phyloP scores from a whole-genome alignment of 202 grass and related monocot genomes.

The Tripidium arundinaceum region DNA sequence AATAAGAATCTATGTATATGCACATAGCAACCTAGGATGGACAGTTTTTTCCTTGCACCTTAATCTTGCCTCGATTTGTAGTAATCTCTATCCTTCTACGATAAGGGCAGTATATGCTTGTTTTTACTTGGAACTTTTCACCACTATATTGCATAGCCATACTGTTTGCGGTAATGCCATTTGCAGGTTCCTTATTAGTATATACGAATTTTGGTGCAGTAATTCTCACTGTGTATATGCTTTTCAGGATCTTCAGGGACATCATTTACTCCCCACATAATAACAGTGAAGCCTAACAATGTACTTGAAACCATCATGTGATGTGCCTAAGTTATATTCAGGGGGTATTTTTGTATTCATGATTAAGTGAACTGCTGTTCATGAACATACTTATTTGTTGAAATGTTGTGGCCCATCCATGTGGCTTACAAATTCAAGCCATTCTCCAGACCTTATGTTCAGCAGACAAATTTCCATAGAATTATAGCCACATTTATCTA shows the following conservation, averaged over 20 bases:
- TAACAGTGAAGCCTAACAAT: constrained; percentile 51
- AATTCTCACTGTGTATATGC: not conserved
- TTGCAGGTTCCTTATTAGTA: not conserved
- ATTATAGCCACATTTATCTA: not conserved
- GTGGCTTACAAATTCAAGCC: not conserved
- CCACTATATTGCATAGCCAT: not conserved
- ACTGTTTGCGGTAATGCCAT: not conserved
- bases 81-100: not conserved
- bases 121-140: constrained; percentile 1
- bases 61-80: not conserved
- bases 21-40: not conserved
- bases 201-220: not conserved
- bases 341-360: not conserved
- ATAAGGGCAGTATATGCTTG: not conserved
- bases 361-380: not conserved
- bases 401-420: not conserved
- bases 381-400: not conserved
- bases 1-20: not conserved
- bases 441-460: not conserved
- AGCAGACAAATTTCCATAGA: not conserved
- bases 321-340: not conserved
- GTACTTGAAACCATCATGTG: constrained; percentile 21
- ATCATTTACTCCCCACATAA: constrained; percentile 69
- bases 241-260: constrained; percentile 56
- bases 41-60: not conserved